Evolutionary conservation across 2,329 filamentous ascomycete genomes (phyloP).

Genomic region (Fusarium penzigii): DNA sequence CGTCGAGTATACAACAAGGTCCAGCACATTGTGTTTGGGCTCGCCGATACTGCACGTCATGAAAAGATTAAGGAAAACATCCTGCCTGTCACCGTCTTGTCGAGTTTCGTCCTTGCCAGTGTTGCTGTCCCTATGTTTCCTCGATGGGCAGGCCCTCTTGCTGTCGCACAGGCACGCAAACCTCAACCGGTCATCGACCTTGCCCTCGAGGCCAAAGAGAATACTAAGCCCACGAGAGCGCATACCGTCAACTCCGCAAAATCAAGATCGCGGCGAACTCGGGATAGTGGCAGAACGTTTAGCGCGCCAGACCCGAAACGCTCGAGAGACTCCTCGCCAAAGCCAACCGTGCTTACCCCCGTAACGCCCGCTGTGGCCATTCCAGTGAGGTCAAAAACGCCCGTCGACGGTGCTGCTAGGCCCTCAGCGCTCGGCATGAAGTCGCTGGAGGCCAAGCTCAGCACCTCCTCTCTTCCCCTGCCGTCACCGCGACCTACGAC

Average conservation of each 20-base stretch:
- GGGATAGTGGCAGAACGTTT: slow-evolving; percentile 45
- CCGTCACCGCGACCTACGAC: slow-evolving; percentile 56
- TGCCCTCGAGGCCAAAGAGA: slow-evolving; percentile 42
- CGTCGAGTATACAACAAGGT: slow-evolving; percentile 85
- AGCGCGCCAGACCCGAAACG: slow-evolving; percentile 45
- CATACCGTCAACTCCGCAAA: slow-evolving; percentile 62
- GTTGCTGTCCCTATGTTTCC: slow-evolving; percentile 74
- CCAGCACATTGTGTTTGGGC: slow-evolving; percentile 82
- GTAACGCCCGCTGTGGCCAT: slow-evolving; percentile 19
- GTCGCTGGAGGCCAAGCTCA: slow-evolving; percentile 61
- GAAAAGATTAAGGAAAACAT: slow-evolving; percentile 83
- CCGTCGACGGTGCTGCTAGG: slow-evolving; percentile 40
- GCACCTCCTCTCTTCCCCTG: slow-evolving; percentile 67
- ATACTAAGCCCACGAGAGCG: slow-evolving; percentile 55
- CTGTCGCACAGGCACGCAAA: slow-evolving; percentile 78
- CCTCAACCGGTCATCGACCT: slow-evolving; percentile 51
- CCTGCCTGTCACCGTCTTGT: slow-evolving; percentile 76
- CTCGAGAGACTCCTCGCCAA: slow-evolving; percentile 29
- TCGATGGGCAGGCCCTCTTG: slow-evolving; percentile 77
- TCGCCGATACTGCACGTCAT: slow-evolving; percentile 65
- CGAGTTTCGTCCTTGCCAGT: slow-evolving; percentile 77
- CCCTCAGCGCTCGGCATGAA: slow-evolving; percentile 54
- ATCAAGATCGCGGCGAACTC: slow-evolving; percentile 50
- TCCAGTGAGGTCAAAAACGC: slow-evolving; percentile 32
- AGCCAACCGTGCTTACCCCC: slow-evolving; percentile 26